Conservation (phyloP, 106 monocot species). For the Xerophyta viscosa region DNA sequence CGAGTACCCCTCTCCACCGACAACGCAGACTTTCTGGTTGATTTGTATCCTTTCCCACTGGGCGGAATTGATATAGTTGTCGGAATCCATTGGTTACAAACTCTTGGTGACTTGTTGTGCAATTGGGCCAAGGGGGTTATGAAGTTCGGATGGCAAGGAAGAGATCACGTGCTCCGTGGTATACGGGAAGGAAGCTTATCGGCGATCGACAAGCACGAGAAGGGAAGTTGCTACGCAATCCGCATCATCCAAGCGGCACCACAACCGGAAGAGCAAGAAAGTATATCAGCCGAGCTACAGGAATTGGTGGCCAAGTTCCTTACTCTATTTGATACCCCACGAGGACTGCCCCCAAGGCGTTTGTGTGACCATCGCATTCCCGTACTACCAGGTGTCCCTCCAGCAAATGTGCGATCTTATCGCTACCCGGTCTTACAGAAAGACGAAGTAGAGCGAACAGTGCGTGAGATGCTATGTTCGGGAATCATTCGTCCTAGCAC, state of each 20-base stretch:
- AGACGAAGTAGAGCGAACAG: neutral
- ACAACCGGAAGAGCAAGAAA: too few species aligned
- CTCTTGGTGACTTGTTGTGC: too few species aligned
- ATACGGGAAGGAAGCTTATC: too few species aligned
- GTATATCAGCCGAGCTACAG: neutral
- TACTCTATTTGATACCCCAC: neutral
- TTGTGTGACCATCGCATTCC: neutral
- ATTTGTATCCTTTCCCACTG: neutral
- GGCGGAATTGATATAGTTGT: too few species aligned
- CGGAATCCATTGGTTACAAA: too few species aligned
- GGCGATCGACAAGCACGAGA: too few species aligned
- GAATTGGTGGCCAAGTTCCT: neutral
- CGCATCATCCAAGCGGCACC: neutral
- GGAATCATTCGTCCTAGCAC: neutral
- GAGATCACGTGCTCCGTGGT: too few species aligned
- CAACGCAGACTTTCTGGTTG: neutral
- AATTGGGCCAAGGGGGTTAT: too few species aligned
- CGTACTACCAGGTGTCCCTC: neutral
- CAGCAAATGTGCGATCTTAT: neutral
- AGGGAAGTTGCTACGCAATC: too few species aligned
- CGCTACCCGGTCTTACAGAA: neutral
- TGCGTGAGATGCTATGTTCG: neutral
- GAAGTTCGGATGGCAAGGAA: too few species aligned
- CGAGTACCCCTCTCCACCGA: neutral
- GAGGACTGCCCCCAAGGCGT: neutral